A percentile compares a stretch with the other conserved stretches of the same genome.
These are phyloP conservation scores for Rhodotorula sp. DNA, from an alignment of 1,284 basidiomycete genomes.

Conservation along the genomic window DNA sequence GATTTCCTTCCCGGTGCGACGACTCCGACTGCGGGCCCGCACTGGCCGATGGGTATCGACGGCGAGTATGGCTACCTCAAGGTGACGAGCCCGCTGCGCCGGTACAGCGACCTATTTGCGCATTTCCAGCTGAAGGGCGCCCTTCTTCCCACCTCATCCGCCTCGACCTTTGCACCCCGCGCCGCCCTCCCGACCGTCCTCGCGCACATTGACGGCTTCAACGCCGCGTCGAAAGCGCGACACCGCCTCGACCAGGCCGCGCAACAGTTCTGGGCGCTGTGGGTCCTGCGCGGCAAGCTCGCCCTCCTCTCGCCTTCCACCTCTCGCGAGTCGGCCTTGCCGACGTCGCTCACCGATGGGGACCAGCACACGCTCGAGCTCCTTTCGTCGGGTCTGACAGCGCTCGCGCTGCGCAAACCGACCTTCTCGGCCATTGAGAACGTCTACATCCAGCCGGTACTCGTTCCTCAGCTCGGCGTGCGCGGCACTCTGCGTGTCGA, in stretches of 20 bases:
- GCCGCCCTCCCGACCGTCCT: constrained; percentile 7
- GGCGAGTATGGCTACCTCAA: constrained; percentile 73
- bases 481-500: constrained; percentile 20
- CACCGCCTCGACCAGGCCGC: constrained; percentile 22
- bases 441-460: constrained; percentile 25
- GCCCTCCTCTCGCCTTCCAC: background rate
- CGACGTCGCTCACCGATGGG: background rate
- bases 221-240: constrained; percentile 19
- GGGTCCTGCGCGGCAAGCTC: constrained; percentile 18
- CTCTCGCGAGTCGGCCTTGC: background rate
- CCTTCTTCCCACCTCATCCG: constrained; percentile 51
- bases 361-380: constrained; percentile 18
- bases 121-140: constrained; percentile 95
- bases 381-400: constrained; percentile 21
- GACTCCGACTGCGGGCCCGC: constrained; percentile 61
- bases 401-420: constrained; percentile 23
- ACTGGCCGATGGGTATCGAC: constrained; percentile 71
- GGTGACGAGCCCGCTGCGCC: constrained; percentile 84
- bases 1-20: constrained; percentile 54
- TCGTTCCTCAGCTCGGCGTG: constrained; percentile 34
- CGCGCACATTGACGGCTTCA: constrained; percentile 16
- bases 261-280: constrained; percentile 36
- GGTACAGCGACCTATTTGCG: constrained; percentile 77
- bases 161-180: background rate
- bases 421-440: constrained; percentile 16